Evolutionary conservation across 371 early-diverging fungal genomes (phyloP).

Genomic region (Saksenaea vasiformis): DNA sequence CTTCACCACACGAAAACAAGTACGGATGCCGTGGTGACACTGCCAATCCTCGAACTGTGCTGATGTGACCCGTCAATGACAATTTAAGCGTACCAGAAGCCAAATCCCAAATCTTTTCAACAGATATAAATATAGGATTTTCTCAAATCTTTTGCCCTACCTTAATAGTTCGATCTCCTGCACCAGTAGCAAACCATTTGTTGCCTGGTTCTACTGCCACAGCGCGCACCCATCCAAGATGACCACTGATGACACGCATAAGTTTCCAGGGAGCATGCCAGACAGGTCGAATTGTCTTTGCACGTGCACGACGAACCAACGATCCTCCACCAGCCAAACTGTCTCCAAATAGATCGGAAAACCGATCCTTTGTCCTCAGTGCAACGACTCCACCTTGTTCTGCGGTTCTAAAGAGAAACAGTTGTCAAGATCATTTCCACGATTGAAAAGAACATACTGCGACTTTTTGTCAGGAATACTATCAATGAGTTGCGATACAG

Average conservation of each 20-base stretch:
- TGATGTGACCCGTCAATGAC: slow-evolving; percentile 96
- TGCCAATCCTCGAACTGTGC: slow-evolving; percentile 91
- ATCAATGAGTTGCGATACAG: slow-evolving; percentile 45
- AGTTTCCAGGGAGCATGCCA: slow-evolving; percentile 99
- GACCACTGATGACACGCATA: slow-evolving; percentile 96
- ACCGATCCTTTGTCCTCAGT: slow-evolving; percentile 45
- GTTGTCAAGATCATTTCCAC: background rate
- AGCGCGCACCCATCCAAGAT: slow-evolving; percentile 95
- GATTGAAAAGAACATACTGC: background rate
- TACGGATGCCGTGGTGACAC: slow-evolving; percentile 95
- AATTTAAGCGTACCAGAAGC: slow-evolving; percentile 95
- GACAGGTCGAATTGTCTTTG: slow-evolving; percentile 65
- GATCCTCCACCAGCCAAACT: slow-evolving; percentile 53
- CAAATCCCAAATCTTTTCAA: slow-evolving; percentile 90
- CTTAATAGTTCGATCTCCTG: slow-evolving; percentile 96
- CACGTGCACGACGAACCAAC: slow-evolving; percentile 60
- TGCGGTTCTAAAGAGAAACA: slow-evolving; percentile 21
- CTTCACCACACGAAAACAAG: slow-evolving; percentile 94
- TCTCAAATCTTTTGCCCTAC: slow-evolving; percentile 32
- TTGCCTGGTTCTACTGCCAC: slow-evolving; percentile 93
- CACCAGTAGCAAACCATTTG: slow-evolving; percentile 97
- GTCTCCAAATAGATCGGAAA: slow-evolving; percentile 51
- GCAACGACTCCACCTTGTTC: slow-evolving; percentile 49
- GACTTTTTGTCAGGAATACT: slow-evolving; percentile 38
- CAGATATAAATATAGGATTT: background rate